Evolutionary conservation across 1,139 yeast genomes (phyloP), one percentile per base, ranked within the genome.

Genomic region (Ogataea hybrid): DNA sequence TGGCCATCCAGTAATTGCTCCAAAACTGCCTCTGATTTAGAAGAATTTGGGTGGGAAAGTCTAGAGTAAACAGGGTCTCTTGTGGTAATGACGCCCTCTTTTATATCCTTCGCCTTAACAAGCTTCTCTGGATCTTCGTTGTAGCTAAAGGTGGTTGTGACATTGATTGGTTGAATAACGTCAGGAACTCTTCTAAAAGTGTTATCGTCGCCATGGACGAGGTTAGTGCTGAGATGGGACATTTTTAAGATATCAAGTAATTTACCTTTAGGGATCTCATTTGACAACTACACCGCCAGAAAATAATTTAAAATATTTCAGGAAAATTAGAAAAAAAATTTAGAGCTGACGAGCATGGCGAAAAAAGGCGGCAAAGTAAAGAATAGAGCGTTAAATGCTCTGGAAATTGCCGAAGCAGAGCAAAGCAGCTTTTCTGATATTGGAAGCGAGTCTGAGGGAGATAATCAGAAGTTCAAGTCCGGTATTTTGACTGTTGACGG

Each of bases 121-220:
- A 75, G 61, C 14, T 70, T 61, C 0, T 63, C 67, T 0, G 92
- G 89, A 50, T 86, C 74, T 2, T 69, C 59, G 18, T 75, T 65
- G 62, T 89, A 89, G 39, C 77, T 71, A 61, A 68, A 89, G 0
- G 95, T 90, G 5, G 97, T 84, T 3, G 95, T 65, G 5, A 87
- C 81, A 51, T 84, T 86, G 44, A 90, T 81, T 17, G 97, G 95
- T 5, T 95, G 81, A 0, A 83, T 79, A 10, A 84, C 85, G 54
- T 84, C 92, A 3, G 68, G 44, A 2, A 68, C 73, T 23, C 73
- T 55, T 32, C 67, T 61, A 21, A 65, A 53, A 32, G 70, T 32
- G 53, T 81, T 84, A 41, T 81, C 88, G 44, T 83, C 90, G 0
- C 77, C 83, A 54, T 85, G 94, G 39, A 85, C 72, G 8, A 77